Evolutionary conservation across 768 basidiomycete genomes (phyloP), one percentile per base, ranked within the genome.

Genomic region (Daedaleopsis sinensis): DNA sequence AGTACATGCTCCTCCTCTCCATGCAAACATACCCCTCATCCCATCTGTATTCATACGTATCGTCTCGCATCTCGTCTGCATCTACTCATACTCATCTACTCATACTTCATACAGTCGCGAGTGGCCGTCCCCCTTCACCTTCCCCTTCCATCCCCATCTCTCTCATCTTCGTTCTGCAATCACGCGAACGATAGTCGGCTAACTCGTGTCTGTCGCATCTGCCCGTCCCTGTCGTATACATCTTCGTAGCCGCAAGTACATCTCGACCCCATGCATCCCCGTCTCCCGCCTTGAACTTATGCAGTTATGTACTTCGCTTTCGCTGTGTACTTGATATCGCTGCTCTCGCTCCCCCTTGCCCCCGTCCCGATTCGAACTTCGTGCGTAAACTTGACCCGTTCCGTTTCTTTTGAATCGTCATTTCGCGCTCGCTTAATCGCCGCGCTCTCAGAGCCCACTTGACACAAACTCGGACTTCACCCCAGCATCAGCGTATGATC

Each of bases 271-370:
- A 61, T 57, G 59, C 60, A 51, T 52, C 60, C 58, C 18, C 18
- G 13, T 52, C 59, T 61, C 55, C 51, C 52, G 42, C 51, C 56
- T 37, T 66, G 65, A 67, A 61, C 38, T 67, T 67, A 67, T 67
- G 65, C 62, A 57, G 53, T 64, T 67, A 67, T 67, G 58, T 61
- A 64, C 62, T 62, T 58, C 62, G 65, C 60, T 64, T 64, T 64
- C 57, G 65, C 60, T 67, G 59, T 67, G 62, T 66, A 62, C 56
- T 43, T 63, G 62, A 55, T 63, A 54, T 59, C 58, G 58, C 57
- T 59, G 56, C 63, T 42, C 52, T 53, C 62, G 32, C 43, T 52
- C 24, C 36, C 49, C 3, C 61, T 24, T 46, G n/a, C n/a, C 42
- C 42, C 38, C 43, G 21, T 55, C 53, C 23, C 8, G 42, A 4